phyloP scores from a whole-genome alignment of 441 rosid genomes.

The Pelargonium australe region DNA sequence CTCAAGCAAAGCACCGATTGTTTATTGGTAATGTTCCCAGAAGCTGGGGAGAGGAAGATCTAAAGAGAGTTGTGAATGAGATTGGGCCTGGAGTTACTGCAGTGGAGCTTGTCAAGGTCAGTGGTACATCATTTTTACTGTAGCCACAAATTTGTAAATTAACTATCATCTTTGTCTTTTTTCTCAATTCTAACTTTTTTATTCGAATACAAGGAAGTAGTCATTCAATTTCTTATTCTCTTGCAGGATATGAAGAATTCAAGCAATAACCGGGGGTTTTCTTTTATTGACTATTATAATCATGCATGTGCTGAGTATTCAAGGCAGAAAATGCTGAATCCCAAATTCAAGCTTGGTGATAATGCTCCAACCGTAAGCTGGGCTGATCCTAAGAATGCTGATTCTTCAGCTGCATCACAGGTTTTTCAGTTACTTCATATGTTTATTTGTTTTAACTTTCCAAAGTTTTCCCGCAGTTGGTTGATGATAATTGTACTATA shows the following conservation, averaged over 20 bases:
- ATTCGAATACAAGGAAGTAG: background rate
- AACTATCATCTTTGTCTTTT: background rate
- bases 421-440: constrained; percentile 12
- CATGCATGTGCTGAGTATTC: constrained; percentile 36
- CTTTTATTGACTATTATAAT: constrained; percentile 36
- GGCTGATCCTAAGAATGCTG: constrained; percentile 38
- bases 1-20: constrained; percentile 34
- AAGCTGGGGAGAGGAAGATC: constrained; percentile 32
- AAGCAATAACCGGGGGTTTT: constrained; percentile 34
- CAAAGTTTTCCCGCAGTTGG: too few species aligned
- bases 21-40: constrained; percentile 36
- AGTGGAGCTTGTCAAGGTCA: constrained; percentile 35
- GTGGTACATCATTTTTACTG: constrained; percentile 10
- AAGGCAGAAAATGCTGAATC: constrained; percentile 36
- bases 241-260: constrained; percentile 34
- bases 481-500: too few species aligned
- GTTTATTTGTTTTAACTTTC: constrained; percentile 4
- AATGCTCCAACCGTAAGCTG: constrained; percentile 37
- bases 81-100: constrained; percentile 35
- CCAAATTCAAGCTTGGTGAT: constrained; percentile 30
- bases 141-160: background rate
- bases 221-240: constrained; percentile 2
- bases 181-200: background rate
- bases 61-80: constrained; percentile 26
- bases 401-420: constrained; percentile 30